Percentiles rank a stretch among this genome's conserved stretches.
These are phyloP conservation scores for Santalum album DNA, from an alignment of 164 flowering plant genomes.

Conservation along the genomic window DNA sequence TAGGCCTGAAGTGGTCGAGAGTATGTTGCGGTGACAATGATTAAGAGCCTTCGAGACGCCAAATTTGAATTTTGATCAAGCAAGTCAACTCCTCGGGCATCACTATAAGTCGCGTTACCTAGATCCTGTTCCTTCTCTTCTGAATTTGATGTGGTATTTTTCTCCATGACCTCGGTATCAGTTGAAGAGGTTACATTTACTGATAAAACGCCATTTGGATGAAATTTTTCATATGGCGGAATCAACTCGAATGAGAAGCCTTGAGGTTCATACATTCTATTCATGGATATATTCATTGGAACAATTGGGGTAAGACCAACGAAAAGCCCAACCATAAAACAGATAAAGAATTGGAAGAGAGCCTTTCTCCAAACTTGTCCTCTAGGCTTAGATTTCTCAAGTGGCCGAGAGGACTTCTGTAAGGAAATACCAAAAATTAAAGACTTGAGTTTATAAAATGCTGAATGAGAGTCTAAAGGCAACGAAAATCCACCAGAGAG, in stretches of 20 bases:
- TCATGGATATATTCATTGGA: slow-evolving; percentile 32
- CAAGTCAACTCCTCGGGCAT: slow-evolving; percentile 4
- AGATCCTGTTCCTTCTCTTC: slow-evolving; percentile 7
- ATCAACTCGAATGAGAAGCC: slow-evolving; percentile 37
- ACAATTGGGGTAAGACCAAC: slow-evolving; percentile 56
- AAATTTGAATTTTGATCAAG: slow-evolving; percentile 17
- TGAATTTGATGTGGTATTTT: slow-evolving; percentile 11
- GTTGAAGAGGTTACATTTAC: slow-evolving; percentile 5
- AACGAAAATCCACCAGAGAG: slow-evolving; percentile 30
- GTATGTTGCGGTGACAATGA: slow-evolving; percentile 68
- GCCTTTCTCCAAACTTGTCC: slow-evolving; percentile 57
- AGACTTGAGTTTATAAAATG: slow-evolving; percentile 28
- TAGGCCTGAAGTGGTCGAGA: slow-evolving; percentile 67
- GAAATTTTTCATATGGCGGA: slow-evolving; percentile 16
- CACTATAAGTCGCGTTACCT: slow-evolving; percentile 11
- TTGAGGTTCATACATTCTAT: slow-evolving; percentile 33
- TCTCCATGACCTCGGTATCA: slow-evolving; percentile 7
- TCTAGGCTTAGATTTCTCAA: slow-evolving; percentile 53
- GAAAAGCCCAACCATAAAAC: slow-evolving; percentile 58
- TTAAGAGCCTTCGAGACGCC: slow-evolving; percentile 46
- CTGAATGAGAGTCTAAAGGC: slow-evolving; percentile 26
- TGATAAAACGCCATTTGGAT: slow-evolving; percentile 5
- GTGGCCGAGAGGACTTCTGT: slow-evolving; percentile 40
- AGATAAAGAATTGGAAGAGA: slow-evolving; percentile 48
- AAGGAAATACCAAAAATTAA: slow-evolving; percentile 35